Base-by-base conservation (phyloP, 176 grass and related monocot genomes). In the Oryza meyeriana region DNA sequence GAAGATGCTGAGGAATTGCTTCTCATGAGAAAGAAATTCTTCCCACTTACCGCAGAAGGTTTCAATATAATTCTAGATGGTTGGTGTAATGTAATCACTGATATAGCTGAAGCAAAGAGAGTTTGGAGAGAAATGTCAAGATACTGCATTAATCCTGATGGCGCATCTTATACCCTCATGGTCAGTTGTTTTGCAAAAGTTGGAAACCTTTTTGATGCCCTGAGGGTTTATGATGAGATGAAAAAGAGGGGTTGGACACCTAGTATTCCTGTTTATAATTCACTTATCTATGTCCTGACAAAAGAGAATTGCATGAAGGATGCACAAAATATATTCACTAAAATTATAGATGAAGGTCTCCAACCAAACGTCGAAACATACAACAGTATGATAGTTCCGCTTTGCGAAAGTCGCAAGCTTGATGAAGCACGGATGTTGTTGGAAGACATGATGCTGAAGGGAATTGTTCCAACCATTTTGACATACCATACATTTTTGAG, bases 161-260 rank as follows among this genome's bases (percentile, higher is more conserved):
- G 70, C 47, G 89, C 67, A 75, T 93, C 92, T 62, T 98, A 94
- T 79, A 71, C 76, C 31, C 92, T 93, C 78, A 98, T 94, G 95
- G 77, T 98, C 62, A 66, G 88, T 90, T 98, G 95, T 85, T 98
- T 94, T 83, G 84, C 95, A 84, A 98, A 89, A 79, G 81, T 58
- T 25, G 90, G 92, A 28, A 98, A 93, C 83, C 88, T 98, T 71
- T 98, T 91, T 88, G 92, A 98, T 93, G 88, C 90, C 59, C 39
- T 98, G 44, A 95, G 92, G 69, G 68, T 93, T 78, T 98, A 95
- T 27, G 92, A 95, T 93, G 95, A 94, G 63, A 98, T 98, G 92
- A 98, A 90, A 78, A 94, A 88, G 79, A 93, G 81, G 67, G 84
- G 86, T 8, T 98, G 95, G 88, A 81, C 68, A 85, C 90, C 86